Evolutionary conservation across 176 grass and related monocot species (phyloP).

Genomic region (Bonia amplexicaulis): DNA sequence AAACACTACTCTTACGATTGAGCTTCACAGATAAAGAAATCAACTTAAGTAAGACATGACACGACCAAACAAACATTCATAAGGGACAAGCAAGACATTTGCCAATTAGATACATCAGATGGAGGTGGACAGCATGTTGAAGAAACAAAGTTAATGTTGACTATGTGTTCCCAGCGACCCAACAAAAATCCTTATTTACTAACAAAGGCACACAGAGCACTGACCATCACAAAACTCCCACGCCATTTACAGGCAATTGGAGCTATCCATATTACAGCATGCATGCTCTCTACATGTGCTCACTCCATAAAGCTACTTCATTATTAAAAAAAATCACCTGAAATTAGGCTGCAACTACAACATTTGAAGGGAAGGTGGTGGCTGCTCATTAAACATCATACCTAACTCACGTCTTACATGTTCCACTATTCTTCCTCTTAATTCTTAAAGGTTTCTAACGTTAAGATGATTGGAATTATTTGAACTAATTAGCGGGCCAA

Average conservation of each 20-base stretch:
- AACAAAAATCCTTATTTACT: background rate
- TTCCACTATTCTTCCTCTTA: background rate
- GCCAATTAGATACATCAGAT: slow-evolving; percentile 6
- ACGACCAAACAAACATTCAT: background rate
- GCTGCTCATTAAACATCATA: background rate
- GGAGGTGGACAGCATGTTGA: slow-evolving; percentile 3
- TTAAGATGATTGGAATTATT: background rate
- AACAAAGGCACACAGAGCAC: background rate
- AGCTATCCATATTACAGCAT: background rate
- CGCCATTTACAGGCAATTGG: background rate
- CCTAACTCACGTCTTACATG: background rate
- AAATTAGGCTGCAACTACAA: background rate
- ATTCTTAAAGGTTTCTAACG: background rate
- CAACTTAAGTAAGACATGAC: background rate
- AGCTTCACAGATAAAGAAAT: background rate
- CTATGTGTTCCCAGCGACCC: background rate
- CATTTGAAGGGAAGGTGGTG: slow-evolving; percentile 8
- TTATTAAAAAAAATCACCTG: background rate
- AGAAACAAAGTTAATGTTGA: background rate
- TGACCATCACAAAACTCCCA: background rate
- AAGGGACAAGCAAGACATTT: background rate
- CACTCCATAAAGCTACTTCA: background rate
- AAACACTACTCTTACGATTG: background rate
- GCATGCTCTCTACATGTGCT: background rate
- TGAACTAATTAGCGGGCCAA: background rate